These are phyloP conservation scores for Blastomyces parvus DNA, from an alignment of 2,329 filamentous ascomycete genomes.

Conservation along the genomic window DNA sequence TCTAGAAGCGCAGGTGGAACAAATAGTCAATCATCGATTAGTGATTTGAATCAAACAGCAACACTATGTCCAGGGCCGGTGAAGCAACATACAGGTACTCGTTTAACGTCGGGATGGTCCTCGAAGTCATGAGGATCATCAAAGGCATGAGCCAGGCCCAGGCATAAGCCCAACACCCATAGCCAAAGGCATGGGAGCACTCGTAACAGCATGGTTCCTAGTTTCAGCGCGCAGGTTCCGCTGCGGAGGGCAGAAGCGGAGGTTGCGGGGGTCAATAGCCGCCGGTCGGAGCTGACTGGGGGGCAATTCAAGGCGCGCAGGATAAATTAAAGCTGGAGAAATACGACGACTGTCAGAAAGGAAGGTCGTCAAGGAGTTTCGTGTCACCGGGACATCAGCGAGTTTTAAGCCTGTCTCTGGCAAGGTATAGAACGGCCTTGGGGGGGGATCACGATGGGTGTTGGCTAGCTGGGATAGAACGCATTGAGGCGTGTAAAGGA, in stretches of 20 bases:
- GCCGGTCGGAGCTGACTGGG: background rate
- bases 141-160: constrained; percentile 20
- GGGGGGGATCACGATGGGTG: background rate
- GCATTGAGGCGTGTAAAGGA: background rate
- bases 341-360: constrained; percentile 17
- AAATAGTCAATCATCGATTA: constrained; percentile 16
- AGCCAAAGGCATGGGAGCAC: constrained; percentile 19
- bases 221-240: background rate
- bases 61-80: constrained; percentile 10
- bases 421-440: background rate
- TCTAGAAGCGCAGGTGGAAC: constrained; percentile 39
- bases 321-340: background rate
- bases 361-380: constrained; percentile 7
- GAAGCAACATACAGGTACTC: constrained; percentile 50
- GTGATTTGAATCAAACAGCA: background rate
- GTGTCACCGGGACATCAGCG: constrained; percentile 37
- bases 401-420: constrained; percentile 23
- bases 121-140: constrained; percentile 33
- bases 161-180: constrained; percentile 28
- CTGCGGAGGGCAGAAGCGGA: background rate
- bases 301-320: background rate
- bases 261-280: background rate
- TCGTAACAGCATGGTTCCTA: constrained; percentile 14
- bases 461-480: background rate
- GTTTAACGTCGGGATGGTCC: constrained; percentile 49